Conservation (phyloP, 495 filamentous ascomycete genomes). For the Aspergillus asperescens region DNA sequence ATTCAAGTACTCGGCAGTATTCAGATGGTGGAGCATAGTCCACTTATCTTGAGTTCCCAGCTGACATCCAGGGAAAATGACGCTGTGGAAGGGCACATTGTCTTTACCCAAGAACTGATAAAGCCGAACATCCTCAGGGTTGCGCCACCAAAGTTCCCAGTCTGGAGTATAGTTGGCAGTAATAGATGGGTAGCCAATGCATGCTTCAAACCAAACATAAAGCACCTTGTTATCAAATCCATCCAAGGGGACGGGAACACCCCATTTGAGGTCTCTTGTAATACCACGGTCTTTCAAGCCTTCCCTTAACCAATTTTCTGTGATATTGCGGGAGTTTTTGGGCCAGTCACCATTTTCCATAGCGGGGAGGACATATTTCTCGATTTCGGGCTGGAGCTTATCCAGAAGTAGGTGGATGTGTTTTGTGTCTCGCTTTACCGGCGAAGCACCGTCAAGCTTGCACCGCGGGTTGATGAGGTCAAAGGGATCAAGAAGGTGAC, state of each 20-base stretch:
- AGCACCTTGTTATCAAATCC: constrained; percentile 78
- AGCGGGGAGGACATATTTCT: constrained; percentile 61
- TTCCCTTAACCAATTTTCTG: constrained; percentile 73
- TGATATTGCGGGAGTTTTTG: constrained; percentile 65
- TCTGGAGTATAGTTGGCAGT: constrained; percentile 86
- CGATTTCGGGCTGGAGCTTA: constrained; percentile 67
- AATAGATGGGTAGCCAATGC: constrained; percentile 93
- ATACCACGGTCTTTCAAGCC: constrained; percentile 81
- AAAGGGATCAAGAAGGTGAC: constrained; percentile 72
- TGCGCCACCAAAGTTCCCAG: constrained; percentile 95
- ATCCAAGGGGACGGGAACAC: constrained; percentile 60
- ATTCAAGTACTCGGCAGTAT: constrained; percentile 91
- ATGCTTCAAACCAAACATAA: constrained; percentile 98
- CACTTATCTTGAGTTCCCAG: constrained; percentile 79
- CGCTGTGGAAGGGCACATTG: constrained; percentile 86
- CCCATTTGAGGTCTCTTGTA: constrained; percentile 90
- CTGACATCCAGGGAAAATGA: constrained; percentile 87
- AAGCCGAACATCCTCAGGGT: constrained; percentile 80
- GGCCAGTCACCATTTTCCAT: constrained; percentile 65
- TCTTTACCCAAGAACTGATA: constrained; percentile 99
- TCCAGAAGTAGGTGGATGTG: constrained; percentile 77
- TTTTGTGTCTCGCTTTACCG: constrained; percentile 63
- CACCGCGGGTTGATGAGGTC: constrained; percentile 55
- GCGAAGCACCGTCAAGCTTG: constrained; percentile 78
- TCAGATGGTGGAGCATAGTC: constrained; percentile 87